Base-by-base conservation (phyloP, 2,329 filamentous ascomycete genomes). In the Pseudogymnoascus verrucosus region DNA sequence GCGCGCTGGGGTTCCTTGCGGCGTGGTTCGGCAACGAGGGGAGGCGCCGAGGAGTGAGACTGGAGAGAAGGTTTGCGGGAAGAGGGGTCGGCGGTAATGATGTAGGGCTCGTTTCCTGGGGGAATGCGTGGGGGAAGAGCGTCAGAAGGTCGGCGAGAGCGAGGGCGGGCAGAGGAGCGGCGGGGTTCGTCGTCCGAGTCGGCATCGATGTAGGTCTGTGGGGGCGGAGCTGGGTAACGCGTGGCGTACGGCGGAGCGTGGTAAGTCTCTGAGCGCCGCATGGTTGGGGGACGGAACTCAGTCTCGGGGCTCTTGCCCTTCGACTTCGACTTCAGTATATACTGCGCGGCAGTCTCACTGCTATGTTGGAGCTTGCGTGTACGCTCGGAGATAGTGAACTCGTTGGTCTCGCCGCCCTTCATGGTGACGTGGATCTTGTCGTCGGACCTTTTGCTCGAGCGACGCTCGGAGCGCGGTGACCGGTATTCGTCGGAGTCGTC, bases 181-280 rank as follows among this genome's bases (percentile, higher is more conserved):
- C 70, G 68, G 5, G 71, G 69, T 6, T 74, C 72, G 44, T 74
- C 71, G 39, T 74, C 72, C 40, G 47, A 54, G 47, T 54, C 47
- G 26, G 23, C 23, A 4, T 70, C 69, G 64, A 60, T 10, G 23
- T 62, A 62, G 64, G 65, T 34, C 14, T 67, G 65, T 42, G 40
- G 64, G n/a, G 68, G 60, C 26, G 64, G 60, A 31, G 65, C 59
- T 5, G 64, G 67, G 64, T 71, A 70, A 59, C 69, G 68, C 39
- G 69, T 57, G 40, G 66, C 67, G 63, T 70, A 70, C n/a, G 67
- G 12, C 21, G 68, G 60, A 19, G 62, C 66, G 19, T 68, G 65
- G 65, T 68, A 73, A 11, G 71, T 73, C 59, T 72, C 70, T 11
- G 70, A 68, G 69, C 73, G 68, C 44, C 65, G 68, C 59, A 69